Evolutionary conservation across 2,329 filamentous ascomycete genomes (phyloP).

Genomic region (Albifimbria verrucaria): DNA sequence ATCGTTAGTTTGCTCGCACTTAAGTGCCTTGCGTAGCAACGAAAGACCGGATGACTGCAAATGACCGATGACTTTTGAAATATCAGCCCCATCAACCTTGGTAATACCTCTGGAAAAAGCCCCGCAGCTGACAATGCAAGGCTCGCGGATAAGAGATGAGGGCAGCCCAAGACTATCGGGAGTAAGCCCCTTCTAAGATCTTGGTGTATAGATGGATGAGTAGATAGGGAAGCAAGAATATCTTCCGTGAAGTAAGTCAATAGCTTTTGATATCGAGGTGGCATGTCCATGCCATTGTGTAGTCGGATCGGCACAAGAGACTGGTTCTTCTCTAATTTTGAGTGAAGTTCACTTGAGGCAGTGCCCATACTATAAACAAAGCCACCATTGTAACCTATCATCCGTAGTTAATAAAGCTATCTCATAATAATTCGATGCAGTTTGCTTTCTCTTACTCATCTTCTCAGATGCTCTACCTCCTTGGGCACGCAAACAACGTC

Average conservation of each 20-base stretch:
- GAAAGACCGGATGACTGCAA: constrained; percentile 20
- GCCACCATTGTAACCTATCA: too few relatives aligned
- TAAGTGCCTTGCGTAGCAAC: constrained; percentile 17
- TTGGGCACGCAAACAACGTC: neutral
- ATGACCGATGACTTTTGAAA: constrained; percentile 16
- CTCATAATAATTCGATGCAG: too few relatives aligned
- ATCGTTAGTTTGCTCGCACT: constrained; percentile 16
- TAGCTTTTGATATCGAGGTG: constrained; percentile 16
- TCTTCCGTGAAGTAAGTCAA: constrained; percentile 21
- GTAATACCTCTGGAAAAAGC: constrained; percentile 17
- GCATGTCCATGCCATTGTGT: constrained; percentile 18
- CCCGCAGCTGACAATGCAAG: constrained; percentile 22
- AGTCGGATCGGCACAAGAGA: constrained; percentile 14
- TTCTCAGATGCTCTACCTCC: neutral
- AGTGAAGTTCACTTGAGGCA: too few relatives aligned
- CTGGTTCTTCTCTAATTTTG: neutral
- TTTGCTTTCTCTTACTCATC: neutral
- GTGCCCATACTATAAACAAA: too few relatives aligned
- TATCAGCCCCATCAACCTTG: constrained; percentile 17
- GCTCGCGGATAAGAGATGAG: constrained; percentile 22
- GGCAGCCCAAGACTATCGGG: constrained; percentile 20
- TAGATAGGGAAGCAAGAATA: constrained; percentile 21
- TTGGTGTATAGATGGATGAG: constrained; percentile 20
- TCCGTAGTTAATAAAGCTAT: too few relatives aligned
- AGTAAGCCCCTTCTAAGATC: constrained; percentile 21